A percentile compares a stretch with the other conserved stretches of the same genome.
These are phyloP conservation scores for Pseudocercospora fijiensis DNA, from an alignment of 2,329 filamentous ascomycete genomes.

Conservation along the genomic window DNA sequence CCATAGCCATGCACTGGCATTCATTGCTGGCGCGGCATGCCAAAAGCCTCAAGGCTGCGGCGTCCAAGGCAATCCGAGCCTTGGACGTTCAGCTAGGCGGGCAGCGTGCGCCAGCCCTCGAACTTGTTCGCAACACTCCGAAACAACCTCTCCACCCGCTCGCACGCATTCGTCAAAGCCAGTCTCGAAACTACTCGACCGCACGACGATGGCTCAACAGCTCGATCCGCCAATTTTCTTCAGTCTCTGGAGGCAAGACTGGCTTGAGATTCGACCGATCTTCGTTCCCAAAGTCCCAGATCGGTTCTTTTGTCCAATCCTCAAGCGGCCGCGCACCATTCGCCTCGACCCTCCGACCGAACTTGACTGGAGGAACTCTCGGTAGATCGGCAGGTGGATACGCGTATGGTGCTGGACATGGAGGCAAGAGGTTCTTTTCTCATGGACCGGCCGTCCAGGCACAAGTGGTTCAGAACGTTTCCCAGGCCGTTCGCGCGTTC, in stretches of 20 bases:
- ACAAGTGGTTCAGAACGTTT: slow-evolving; percentile 94
- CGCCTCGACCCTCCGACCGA: slow-evolving; percentile 82
- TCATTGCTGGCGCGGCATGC: slow-evolving; percentile 38
- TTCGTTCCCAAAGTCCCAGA: slow-evolving; percentile 57
- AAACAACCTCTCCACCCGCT: slow-evolving; percentile 62
- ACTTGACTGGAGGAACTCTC: slow-evolving; percentile 82
- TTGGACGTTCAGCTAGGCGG: slow-evolving; percentile 36
- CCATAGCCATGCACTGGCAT: slow-evolving; percentile 40
- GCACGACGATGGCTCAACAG: slow-evolving; percentile 45
- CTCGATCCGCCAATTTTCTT: slow-evolving; percentile 54
- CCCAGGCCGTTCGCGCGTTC: slow-evolving; percentile 86
- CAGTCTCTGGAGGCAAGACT: slow-evolving; percentile 40
- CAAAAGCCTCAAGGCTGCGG: slow-evolving; percentile 36
- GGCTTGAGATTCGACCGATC: slow-evolving; percentile 51
- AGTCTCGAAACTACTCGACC: slow-evolving; percentile 64
- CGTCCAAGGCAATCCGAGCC: slow-evolving; percentile 30
- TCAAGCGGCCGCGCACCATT: slow-evolving; percentile 79
- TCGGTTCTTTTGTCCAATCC: slow-evolving; percentile 58
- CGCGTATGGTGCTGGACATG: slow-evolving; percentile 60
- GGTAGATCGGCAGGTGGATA: slow-evolving; percentile 90
- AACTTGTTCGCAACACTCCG: slow-evolving; percentile 58
- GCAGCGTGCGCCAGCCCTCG: slow-evolving; percentile 47
- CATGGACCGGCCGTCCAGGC: slow-evolving; percentile 81
- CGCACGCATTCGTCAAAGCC: slow-evolving; percentile 63
- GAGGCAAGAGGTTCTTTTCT: slow-evolving; percentile 82